These are phyloP conservation scores for Venustampulla echinocandica DNA, from an alignment of 495 filamentous ascomycete species.

Conservation along the genomic window DNA sequence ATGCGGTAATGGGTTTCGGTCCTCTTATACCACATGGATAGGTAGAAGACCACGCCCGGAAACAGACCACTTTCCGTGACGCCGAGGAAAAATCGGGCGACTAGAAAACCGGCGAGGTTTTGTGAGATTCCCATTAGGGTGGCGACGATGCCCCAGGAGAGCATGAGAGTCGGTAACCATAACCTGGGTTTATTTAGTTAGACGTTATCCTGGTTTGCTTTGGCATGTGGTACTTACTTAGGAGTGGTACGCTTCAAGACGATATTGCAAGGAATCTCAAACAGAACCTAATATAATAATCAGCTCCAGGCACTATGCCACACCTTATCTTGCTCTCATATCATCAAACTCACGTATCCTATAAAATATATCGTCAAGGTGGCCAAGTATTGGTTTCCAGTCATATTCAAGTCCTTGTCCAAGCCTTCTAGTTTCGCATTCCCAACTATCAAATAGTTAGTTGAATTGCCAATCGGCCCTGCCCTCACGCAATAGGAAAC, in stretches of 20 bases:
- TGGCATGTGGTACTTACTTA: too few relatives aligned
- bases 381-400: constrained; percentile 63
- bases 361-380: constrained; percentile 68
- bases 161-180: constrained; percentile 36
- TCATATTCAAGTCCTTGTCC: constrained; percentile 53
- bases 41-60: constrained; percentile 70
- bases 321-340: constrained; percentile 18
- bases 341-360: constrained; percentile 64
- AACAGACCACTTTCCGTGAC: constrained; percentile 53
- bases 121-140: constrained; percentile 63
- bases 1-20: constrained; percentile 64
- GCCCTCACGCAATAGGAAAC: not conserved
- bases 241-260: constrained; percentile 64
- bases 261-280: constrained; percentile 61
- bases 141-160: constrained; percentile 56
- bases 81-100: constrained; percentile 53
- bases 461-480: constrained; percentile 3
- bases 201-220: too few relatives aligned
- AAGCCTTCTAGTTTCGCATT: constrained; percentile 55
- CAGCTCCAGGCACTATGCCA: constrained; percentile 2
- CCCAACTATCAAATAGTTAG: constrained; percentile 23
- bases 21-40: constrained; percentile 80
- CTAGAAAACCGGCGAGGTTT: constrained; percentile 55
- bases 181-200: not conserved
- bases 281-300: constrained; percentile 3